Conservation (phyloP, 192 early-diverging fungal genomes). For the Linnemannia zychae region DNA sequence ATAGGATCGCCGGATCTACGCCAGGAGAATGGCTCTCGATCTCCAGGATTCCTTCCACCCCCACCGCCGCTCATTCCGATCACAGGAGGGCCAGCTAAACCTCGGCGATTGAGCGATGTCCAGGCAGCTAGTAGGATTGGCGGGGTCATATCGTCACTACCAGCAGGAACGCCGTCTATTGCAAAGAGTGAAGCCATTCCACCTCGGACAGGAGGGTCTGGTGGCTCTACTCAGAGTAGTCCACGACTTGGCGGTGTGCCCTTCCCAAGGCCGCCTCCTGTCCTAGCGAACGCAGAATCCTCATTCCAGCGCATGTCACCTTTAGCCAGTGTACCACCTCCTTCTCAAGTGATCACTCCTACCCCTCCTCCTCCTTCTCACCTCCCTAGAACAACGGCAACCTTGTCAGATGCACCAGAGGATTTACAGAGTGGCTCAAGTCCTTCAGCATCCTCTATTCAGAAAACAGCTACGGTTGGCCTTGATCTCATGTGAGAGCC, state of each 20-base stretch:
- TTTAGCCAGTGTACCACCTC: neutral
- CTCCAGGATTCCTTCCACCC: neutral
- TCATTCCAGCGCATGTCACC: constrained; percentile 12
- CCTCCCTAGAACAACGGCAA: neutral
- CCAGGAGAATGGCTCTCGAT: neutral
- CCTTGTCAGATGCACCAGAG: neutral
- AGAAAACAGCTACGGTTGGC: neutral
- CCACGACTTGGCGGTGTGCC: neutral
- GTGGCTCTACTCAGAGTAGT: neutral
- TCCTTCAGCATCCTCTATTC: neutral
- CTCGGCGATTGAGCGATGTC: neutral
- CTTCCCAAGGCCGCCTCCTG: neutral
- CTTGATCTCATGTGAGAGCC: neutral
- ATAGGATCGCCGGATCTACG: neutral
- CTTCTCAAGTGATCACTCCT: neutral
- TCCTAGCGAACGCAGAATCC: neutral
- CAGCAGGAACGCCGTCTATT: no score
- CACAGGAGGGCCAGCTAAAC: neutral
- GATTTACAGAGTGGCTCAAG: neutral
- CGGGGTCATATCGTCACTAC: neutral
- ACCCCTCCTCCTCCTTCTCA: neutral
- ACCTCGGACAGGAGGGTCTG: neutral
- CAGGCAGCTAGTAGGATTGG: neutral
- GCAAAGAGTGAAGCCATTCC: no score
- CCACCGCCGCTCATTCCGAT: neutral